These are phyloP conservation scores for Serendipita sp. DNA, from an alignment of 768 basidiomycete species.

Conservation along the genomic window DNA sequence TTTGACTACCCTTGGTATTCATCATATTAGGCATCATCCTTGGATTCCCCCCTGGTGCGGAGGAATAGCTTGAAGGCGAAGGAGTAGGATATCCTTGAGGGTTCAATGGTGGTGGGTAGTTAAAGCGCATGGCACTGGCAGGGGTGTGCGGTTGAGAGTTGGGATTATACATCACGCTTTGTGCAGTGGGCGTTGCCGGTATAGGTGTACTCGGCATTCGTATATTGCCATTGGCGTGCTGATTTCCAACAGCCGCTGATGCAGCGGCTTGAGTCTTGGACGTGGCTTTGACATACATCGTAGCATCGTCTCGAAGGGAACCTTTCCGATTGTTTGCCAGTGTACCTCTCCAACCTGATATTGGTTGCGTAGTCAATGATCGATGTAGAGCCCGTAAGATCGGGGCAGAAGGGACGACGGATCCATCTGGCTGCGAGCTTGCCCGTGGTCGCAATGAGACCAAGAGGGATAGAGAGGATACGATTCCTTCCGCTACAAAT, in stretches of 20 bases:
- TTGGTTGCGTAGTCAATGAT: conserved; percentile 43
- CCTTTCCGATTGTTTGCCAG: conserved; percentile 38
- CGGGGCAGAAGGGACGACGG: conserved; percentile 46
- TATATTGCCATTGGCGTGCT: background rate
- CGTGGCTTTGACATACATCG: conserved; percentile 41
- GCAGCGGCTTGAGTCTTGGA: conserved; percentile 9
- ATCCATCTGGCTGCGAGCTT: conserved; percentile 23
- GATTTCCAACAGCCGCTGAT: background rate
- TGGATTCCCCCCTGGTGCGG: background rate
- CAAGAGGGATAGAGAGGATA: conserved; percentile 51
- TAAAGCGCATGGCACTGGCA: background rate
- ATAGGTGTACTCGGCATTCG: background rate
- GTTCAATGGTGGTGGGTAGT: background rate
- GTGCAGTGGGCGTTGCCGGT: background rate
- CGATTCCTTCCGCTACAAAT: conserved; percentile 47
- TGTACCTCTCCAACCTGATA: conserved; percentile 60
- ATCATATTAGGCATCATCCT: background rate
- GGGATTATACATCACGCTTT: background rate
- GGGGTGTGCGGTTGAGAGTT: background rate
- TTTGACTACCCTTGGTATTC: background rate
- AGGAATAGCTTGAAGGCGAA: background rate
- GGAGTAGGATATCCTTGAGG: background rate
- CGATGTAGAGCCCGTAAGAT: conserved; percentile 56
- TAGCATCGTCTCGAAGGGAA: conserved; percentile 61
- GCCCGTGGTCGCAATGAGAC: conserved; percentile 55